phyloP scores from a whole-genome alignment of 2,329 filamentous ascomycete genomes.

The Seiridium cupressi region DNA sequence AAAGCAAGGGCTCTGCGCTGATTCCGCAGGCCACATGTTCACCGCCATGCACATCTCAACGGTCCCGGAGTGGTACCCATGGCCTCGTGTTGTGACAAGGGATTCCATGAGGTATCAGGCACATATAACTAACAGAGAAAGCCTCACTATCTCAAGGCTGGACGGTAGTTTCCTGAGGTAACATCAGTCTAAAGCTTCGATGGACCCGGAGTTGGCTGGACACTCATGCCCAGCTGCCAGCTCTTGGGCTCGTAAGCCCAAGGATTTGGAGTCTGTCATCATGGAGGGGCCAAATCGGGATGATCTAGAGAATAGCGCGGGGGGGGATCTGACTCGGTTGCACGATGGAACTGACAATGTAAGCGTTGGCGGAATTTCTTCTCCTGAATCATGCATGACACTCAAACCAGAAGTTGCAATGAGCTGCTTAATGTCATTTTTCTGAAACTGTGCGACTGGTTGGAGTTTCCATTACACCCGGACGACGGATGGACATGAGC shows the following conservation, averaged over 20 bases:
- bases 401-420: background rate
- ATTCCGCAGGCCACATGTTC: background rate
- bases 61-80: background rate
- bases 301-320: background rate
- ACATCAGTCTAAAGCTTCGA: no score
- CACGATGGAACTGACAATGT: background rate
- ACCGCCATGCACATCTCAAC: background rate
- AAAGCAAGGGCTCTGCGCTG: background rate
- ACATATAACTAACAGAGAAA: background rate
- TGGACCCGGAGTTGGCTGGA: no score
- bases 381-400: background rate
- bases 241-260: background rate
- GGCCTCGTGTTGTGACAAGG: background rate
- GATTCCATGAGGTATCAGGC: background rate
- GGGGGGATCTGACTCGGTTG: conserved; percentile 1
- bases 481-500: background rate
- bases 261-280: background rate
- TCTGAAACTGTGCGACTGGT: background rate
- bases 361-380: background rate
- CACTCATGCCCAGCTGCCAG: no score
- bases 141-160: background rate
- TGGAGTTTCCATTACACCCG: background rate
- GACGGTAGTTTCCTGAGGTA: no score
- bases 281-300: background rate
- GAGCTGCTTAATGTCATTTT: background rate